These are phyloP conservation scores for Ganoderma leucocontextum DNA, from an alignment of 1,284 basidiomycete genomes.

Conservation along the genomic window DNA sequence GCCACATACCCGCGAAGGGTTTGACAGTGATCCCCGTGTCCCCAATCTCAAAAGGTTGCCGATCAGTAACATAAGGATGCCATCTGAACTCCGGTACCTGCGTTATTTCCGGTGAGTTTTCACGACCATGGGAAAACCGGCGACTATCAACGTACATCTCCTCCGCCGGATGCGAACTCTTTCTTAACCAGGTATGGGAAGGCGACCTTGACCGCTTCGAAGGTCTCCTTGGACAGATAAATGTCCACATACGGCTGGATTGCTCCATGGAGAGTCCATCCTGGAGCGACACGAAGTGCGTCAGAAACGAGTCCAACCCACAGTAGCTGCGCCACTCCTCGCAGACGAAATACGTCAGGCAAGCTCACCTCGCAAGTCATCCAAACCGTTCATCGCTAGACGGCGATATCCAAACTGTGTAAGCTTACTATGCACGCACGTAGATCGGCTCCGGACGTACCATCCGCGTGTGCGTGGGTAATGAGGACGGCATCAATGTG, in stretches of 20 bases:
- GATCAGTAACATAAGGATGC: conserved; percentile 74
- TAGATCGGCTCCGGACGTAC: conserved; percentile 47
- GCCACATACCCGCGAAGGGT: conserved; percentile 67
- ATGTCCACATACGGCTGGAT: conserved; percentile 81
- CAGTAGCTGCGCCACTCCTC: not conserved
- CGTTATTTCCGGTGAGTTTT: conserved; percentile 13
- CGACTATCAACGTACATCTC: conserved; percentile 60
- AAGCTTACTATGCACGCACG: not conserved
- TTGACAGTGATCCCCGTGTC: conserved; percentile 69
- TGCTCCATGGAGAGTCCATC: conserved; percentile 73
- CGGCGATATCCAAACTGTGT: conserved; percentile 22
- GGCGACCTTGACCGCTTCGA: conserved; percentile 65
- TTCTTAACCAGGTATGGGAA: conserved; percentile 84
- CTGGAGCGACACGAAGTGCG: conserved; percentile 45
- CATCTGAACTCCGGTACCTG: conserved; percentile 82
- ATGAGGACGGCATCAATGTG: conserved; percentile 82
- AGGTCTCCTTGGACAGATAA: conserved; percentile 74
- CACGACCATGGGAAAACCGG: conserved; percentile 12
- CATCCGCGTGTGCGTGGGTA: conserved; percentile 84
- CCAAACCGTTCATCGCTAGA: conserved; percentile 83
- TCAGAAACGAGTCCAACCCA: conserved; percentile 11
- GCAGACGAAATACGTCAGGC: conserved; percentile 5
- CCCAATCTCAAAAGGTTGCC: conserved; percentile 68
- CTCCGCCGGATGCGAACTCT: conserved; percentile 81
- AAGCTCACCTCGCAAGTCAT: conserved; percentile 76